Evolutionary conservation across 129 eudicot genomes (phyloP).

Genomic region (Chrysanthemum lavandulifolium): DNA sequence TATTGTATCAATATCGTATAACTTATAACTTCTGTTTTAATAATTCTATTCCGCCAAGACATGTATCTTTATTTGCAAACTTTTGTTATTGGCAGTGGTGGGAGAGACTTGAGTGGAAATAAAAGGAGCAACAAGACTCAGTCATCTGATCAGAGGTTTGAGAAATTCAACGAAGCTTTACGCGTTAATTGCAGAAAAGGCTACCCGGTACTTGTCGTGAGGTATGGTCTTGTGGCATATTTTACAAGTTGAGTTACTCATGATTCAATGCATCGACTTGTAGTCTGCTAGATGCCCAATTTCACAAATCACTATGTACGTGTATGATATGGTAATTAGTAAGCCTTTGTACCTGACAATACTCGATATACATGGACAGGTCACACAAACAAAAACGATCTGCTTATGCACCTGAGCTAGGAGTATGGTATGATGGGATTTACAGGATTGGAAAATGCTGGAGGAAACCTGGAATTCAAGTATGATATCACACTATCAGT

Average conservation of each 20-base stretch:
- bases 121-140: slow-evolving; percentile 82
- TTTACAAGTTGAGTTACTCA: too few species aligned
- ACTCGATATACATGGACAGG: slow-evolving; percentile 30
- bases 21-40: neutral
- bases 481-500: slow-evolving; percentile 16
- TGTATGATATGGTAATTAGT: too few species aligned
- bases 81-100: slow-evolving; percentile 52
- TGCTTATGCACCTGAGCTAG: slow-evolving; percentile 81
- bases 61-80: too few species aligned
- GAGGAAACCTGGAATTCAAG: slow-evolving; percentile 57
- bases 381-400: slow-evolving; percentile 83
- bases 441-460: slow-evolving; percentile 78
- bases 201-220: slow-evolving; percentile 83
- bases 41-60: too few species aligned
- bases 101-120: slow-evolving; percentile 80
- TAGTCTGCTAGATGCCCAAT: too few species aligned
- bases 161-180: slow-evolving; percentile 58
- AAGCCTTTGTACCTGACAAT: too few species aligned
- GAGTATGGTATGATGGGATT: slow-evolving; percentile 71
- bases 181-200: slow-evolving; percentile 80
- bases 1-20: too few species aligned
- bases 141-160: slow-evolving; percentile 75
- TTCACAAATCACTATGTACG: too few species aligned
- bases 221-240: slow-evolving; percentile 42
- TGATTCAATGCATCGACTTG: too few species aligned